phyloP scores from a whole-genome alignment of 768 basidiomycete genomes.

The Boletus pseudo-olivaceus region DNA sequence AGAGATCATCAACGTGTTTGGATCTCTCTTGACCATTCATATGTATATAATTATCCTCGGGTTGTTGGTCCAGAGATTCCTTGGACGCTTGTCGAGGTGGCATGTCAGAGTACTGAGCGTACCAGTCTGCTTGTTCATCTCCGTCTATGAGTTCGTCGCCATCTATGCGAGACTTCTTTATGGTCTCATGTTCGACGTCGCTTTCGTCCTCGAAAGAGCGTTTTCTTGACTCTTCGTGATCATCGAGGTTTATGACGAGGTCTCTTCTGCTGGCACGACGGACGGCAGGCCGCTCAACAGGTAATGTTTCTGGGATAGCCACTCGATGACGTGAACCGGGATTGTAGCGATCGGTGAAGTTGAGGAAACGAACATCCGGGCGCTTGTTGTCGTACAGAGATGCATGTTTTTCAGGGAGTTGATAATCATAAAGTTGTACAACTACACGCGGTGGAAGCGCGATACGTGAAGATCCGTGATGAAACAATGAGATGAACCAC shows the following conservation, averaged over 20 bases:
- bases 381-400: constrained; percentile 16
- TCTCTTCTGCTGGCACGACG: constrained; percentile 34
- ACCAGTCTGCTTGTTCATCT: constrained; percentile 45
- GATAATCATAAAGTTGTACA: constrained; percentile 19
- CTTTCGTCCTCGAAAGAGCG: constrained; percentile 45
- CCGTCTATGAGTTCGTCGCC: constrained; percentile 46
- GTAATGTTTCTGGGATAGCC: constrained; percentile 4
- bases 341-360: constrained; percentile 39
- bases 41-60: constrained; percentile 39
- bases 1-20: constrained; percentile 33
- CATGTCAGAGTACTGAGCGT: constrained; percentile 28
- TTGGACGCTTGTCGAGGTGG: constrained; percentile 44
- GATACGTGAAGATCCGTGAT: constrained; percentile 20
- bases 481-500: constrained; percentile 26
- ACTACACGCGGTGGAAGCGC: constrained; percentile 22
- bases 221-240: constrained; percentile 36
- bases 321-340: constrained; percentile 22
- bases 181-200: constrained; percentile 38
- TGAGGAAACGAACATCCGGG: constrained; percentile 18
- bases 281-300: constrained; percentile 18
- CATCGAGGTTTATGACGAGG: constrained; percentile 20
- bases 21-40: constrained; percentile 44
- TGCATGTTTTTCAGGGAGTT: constrained; percentile 13
- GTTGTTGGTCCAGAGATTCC: constrained; percentile 42
- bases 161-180: constrained; percentile 55